Conservation (phyloP, 176 grass and related monocot genomes). For the Oryza glumipatula region DNA sequence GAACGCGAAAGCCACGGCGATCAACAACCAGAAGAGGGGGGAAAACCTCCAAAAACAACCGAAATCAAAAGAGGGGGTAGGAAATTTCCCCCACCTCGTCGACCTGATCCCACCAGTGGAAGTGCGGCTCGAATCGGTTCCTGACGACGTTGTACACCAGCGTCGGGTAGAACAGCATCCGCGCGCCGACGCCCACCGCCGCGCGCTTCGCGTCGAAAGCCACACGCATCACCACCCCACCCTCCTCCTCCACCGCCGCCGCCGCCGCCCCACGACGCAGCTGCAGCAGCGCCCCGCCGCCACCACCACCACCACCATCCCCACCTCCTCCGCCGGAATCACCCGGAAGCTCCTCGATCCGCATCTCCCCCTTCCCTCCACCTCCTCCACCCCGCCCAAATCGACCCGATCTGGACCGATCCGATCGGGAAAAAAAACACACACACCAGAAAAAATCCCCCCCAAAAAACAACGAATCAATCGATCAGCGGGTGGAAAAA, state of each 20-base stretch:
- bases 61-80: background rate
- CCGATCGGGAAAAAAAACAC: slow-evolving; percentile 9
- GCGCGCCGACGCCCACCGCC: slow-evolving; percentile 78
- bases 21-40: background rate
- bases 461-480: slow-evolving; percentile 8
- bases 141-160: slow-evolving; percentile 88
- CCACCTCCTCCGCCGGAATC: slow-evolving; percentile 36
- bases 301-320: background rate
- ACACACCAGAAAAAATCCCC: slow-evolving; percentile 8
- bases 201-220: slow-evolving; percentile 69
- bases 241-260: background rate
- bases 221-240: slow-evolving; percentile 35
- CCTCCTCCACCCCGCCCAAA: background rate
- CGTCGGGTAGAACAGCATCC: slow-evolving; percentile 95
- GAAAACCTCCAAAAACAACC: background rate
- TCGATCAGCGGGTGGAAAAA: background rate
- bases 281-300: background rate
- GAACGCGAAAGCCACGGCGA: background rate
- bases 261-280: slow-evolving; percentile 3
- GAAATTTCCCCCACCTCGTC: slow-evolving; percentile 59
- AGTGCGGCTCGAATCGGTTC: slow-evolving; percentile 72
- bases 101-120: slow-evolving; percentile 98
- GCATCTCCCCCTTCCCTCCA: slow-evolving; percentile 42
- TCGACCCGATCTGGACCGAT: slow-evolving; percentile 23
- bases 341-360: slow-evolving; percentile 67